These are phyloP conservation scores for Aspergillus bridgeri DNA, from an alignment of 495 filamentous ascomycete species.

Conservation along the genomic window DNA sequence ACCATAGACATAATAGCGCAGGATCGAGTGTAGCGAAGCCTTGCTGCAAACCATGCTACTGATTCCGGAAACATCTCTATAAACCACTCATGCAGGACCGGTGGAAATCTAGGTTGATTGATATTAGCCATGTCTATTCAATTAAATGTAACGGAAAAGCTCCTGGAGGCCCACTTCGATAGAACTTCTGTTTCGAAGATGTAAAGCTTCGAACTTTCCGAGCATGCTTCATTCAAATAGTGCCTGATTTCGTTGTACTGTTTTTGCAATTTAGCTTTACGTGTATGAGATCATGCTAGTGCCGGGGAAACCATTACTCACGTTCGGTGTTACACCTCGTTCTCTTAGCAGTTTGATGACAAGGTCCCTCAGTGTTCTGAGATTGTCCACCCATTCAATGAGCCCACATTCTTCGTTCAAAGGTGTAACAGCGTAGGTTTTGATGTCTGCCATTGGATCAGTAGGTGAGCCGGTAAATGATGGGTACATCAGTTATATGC, in stretches of 20 bases:
- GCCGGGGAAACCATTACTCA: conserved; percentile 16
- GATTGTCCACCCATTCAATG: conserved; percentile 98
- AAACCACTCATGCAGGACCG: conserved; percentile 92
- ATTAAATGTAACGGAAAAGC: not conserved
- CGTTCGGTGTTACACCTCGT: conserved; percentile 58
- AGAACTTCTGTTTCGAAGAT: conserved; percentile 71
- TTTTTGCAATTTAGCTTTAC: conserved; percentile 6
- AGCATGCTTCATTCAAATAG: conserved; percentile 56
- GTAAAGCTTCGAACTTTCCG: conserved; percentile 48
- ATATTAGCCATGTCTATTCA: conserved; percentile 12
- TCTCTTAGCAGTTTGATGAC: conserved; percentile 72
- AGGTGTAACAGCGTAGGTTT: conserved; percentile 93
- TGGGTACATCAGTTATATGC: conserved; percentile 14
- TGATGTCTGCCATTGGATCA: conserved; percentile 61
- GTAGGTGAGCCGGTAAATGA: conserved; percentile 13
- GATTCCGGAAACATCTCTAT: conserved; percentile 91
- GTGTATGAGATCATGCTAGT: not conserved
- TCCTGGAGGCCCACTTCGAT: conserved; percentile 29
- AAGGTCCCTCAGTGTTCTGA: conserved; percentile 91
- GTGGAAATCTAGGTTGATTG: conserved; percentile 58
- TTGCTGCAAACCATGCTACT: conserved; percentile 83
- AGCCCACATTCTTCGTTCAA: conserved; percentile 96
- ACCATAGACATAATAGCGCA: conserved; percentile 98
- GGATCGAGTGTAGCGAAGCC: conserved; percentile 87
- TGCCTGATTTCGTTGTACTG: conserved; percentile 58